A percentile compares a stretch with the other conserved stretches of the same genome.
Evolutionary conservation across 176 grass and related monocot genomes (phyloP).

Genomic region (Bonia amplexicaulis): DNA sequence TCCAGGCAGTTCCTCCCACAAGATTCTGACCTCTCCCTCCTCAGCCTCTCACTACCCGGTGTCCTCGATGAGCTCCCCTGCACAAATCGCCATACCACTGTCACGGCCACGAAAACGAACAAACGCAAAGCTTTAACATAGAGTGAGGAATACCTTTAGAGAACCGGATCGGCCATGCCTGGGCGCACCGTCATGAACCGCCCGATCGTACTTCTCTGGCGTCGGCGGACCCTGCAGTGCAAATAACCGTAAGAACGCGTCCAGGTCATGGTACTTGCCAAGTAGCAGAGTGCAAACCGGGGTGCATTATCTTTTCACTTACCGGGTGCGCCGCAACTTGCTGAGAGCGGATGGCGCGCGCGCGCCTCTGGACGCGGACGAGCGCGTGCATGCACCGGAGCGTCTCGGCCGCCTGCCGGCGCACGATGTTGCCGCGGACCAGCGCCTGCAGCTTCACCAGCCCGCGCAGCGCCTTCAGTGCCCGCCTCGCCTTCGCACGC

Average conservation of each 20-base stretch:
- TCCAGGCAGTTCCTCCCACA: conserved; percentile 86
- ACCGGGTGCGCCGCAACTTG: conserved; percentile 21
- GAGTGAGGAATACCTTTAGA: conserved; percentile 34
- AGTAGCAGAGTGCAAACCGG: no score
- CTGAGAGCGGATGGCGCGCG: conserved; percentile 49
- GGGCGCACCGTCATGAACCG: conserved; percentile 14
- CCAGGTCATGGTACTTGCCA: neutral
- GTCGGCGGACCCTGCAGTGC: conserved; percentile 50
- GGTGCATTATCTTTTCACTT: neutral
- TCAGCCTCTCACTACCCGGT: conserved; percentile 33
- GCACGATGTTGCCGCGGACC: conserved; percentile 91
- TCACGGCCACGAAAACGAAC: neutral
- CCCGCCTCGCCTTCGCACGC: conserved; percentile 71
- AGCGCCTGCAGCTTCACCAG: conserved; percentile 96
- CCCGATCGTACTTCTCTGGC: conserved; percentile 70
- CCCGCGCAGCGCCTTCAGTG: conserved; percentile 76
- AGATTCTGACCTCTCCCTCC: conserved; percentile 57
- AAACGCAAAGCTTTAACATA: neutral
- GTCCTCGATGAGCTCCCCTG: conserved; percentile 53
- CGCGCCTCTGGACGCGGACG: conserved; percentile 69
- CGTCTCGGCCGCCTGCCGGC: conserved; percentile 89
- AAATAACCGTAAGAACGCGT: neutral
- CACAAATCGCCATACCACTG: neutral
- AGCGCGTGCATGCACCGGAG: conserved; percentile 95
- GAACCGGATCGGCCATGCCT: conserved; percentile 50